Evolutionary conservation across 2,329 filamentous ascomycete species (phyloP), one percentile per base, ranked within the genome.

Genomic region (Paecilomyces sp.): DNA sequence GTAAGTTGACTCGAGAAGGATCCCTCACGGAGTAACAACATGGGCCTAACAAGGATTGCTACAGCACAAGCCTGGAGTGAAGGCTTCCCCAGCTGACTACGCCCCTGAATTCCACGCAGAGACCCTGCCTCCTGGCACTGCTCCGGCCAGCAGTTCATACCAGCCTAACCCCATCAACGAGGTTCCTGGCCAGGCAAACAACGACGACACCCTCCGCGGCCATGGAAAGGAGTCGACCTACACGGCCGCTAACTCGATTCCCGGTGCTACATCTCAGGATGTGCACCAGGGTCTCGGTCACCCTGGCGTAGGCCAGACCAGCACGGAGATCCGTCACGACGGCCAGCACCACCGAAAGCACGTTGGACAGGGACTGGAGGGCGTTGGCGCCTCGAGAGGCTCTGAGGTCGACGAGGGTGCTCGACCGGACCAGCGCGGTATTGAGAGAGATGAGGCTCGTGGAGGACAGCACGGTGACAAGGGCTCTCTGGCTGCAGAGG

Each of bases 51-150:
- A 18, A 18, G 15, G n/a, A 18, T 47, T 15, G 7, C 36, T 34
- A 6, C 65, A 89, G 86, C 88, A 91, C 73, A 79, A 85, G 68
- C 81, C 83, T 3, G 88, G 88, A 57, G 77, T 81, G 65, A 80
- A 84, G 62, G 80, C 85, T 60, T 83, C 83, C 67, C 72, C 72
- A n/a, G 64, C 66, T 12, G 76, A 79, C 63, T 83, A 85, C 64
- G 85, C 74, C 12, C 85, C 85, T 22, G 87, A 89, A 68, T 91
- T 89, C 77, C 77, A 82, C 66, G 82, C 84, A 25, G 65, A 91
- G 70, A 81, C 80, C 1, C 74, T 85, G 36, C 80, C 86, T 0
- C 74, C 87, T 0, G 88, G 88, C 61, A 83, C 84, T 3, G 88
- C 88, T 0, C 88, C 88, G 1, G 63, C 73, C 0, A 70, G 74